Evolutionary conservation across 1,139 yeast species (phyloP), one percentile per base, ranked within the genome.

Genomic region (Nakaseomyces sp.): DNA sequence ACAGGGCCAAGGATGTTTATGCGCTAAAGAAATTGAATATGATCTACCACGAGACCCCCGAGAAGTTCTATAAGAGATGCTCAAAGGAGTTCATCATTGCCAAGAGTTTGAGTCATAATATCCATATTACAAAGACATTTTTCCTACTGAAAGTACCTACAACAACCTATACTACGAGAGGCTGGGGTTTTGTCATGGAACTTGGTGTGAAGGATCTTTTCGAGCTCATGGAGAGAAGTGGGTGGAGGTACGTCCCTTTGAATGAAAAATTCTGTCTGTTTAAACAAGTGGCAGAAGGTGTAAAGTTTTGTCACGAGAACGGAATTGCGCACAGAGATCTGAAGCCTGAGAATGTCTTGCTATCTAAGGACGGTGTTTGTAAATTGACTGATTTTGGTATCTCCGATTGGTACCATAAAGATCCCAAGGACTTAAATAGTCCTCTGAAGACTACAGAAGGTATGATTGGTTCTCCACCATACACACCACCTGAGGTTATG

Each of bases 251-350:
- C 28, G 68, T 76, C 41, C 72, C 71, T 36, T 75, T 78, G 44
- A 55, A 60, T 2, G 81, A 78, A 50, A 77, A 81, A 26, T 72
- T 67, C 24, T 71, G 74, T 46, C 55, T 76, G 29, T 69, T 76
- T 51, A 68, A 69, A 47, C 75, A 74, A 45, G 61, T 75, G 24
- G 67, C 70, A 2, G 68, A 60, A 19, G 83, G 80, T 29, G 76
- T 91, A 37, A 72, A 73, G 35, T 85, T 85, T 56, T 70, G 89
- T 51, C 97, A 89, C 63, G 70, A 73, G 6, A 77, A 82, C 52
- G 86, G 87, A 42, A 78, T 89, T 45, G 93, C 88, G 10, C 98
- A 91, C 64, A 74, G 97, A 47, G 98, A 91, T 65, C 71, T 91
- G 51, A 91, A 91, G 64, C 96, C 97, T 0, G 98, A 91, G 60